Evolutionary conservation across 768 basidiomycete species (phyloP).

Genomic region (Podaxis sp.): DNA sequence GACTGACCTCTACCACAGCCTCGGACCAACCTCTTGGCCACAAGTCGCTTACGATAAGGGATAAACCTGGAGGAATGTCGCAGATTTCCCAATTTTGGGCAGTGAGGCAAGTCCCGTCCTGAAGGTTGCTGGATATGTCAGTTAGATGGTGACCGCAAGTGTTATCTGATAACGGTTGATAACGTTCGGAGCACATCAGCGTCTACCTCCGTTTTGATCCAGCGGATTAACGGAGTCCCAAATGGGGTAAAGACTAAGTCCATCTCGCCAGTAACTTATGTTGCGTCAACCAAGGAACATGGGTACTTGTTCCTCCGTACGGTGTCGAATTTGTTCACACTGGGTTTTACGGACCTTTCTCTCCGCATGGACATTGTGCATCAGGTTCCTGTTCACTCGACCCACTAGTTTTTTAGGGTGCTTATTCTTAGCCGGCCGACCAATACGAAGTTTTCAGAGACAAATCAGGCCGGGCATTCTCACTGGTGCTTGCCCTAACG

Average conservation of each 20-base stretch:
- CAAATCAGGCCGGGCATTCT: slow-evolving; percentile 3
- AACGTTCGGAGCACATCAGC: neutral
- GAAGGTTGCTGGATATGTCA: neutral
- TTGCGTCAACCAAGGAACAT: neutral
- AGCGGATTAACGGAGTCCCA: neutral
- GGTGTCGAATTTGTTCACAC: neutral
- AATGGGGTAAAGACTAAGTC: neutral
- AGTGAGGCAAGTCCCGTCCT: neutral
- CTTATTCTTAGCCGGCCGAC: slow-evolving; percentile 4
- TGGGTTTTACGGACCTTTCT: neutral
- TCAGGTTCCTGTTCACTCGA: neutral
- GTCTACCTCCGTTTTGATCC: slow-evolving; percentile 10
- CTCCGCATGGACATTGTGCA: neutral
- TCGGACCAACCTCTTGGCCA: neutral
- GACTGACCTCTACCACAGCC: neutral
- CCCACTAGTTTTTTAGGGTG: neutral
- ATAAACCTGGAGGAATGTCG: neutral
- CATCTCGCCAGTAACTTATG: neutral
- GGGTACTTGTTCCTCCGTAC: neutral
- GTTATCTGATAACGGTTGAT: slow-evolving; percentile 22
- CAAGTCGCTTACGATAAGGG: neutral
- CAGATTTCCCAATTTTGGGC: neutral
- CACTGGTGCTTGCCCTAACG: neutral
- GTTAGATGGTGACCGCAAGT: slow-evolving; percentile 8
- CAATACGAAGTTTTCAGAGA: slow-evolving; percentile 2